Evolutionary conservation across 139 green algal genomes (phyloP).

Genomic region (Chlamydomonas schloesseri): DNA sequence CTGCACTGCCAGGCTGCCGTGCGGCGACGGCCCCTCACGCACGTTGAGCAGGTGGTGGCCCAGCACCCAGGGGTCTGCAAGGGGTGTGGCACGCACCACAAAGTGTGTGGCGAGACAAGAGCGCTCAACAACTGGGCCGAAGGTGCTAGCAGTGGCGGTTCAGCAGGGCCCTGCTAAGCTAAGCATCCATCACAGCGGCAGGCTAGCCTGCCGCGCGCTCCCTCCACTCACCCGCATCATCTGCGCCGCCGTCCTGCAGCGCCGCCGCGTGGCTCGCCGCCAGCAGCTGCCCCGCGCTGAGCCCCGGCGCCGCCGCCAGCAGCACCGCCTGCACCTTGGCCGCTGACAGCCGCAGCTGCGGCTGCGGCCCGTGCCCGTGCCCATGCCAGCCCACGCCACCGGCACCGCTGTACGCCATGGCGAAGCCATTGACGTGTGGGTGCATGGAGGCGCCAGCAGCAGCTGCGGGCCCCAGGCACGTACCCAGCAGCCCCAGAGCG

Average conservation of each 20-base stretch:
- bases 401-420: too few species aligned
- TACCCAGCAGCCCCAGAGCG: constrained; percentile 71
- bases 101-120: too few species aligned
- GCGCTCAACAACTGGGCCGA: too few species aligned
- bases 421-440: too few species aligned
- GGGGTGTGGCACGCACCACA: too few species aligned
- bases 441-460: not conserved
- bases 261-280: constrained; percentile 11
- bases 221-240: not conserved
- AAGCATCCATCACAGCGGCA: too few species aligned
- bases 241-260: not conserved
- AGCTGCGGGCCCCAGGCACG: not conserved
- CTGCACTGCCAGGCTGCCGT: constrained; percentile 32
- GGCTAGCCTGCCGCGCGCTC: too few species aligned
- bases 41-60: constrained; percentile 35
- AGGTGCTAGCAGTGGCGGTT: too few species aligned
- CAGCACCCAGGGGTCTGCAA: constrained; percentile 49
- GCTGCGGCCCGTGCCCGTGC: too few species aligned
- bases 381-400: too few species aligned
- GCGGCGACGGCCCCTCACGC: constrained; percentile 35
- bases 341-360: constrained; percentile 53
- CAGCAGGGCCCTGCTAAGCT: too few species aligned
- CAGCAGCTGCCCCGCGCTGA: constrained; percentile 31
- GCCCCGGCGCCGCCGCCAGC: constrained; percentile 69
- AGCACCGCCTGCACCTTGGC: constrained; percentile 81